A percentile compares a stretch with the other conserved stretches of the same genome.
These are phyloP conservation scores for Diaporthe caulivora DNA, from an alignment of 2,329 filamentous ascomycete genomes.

Conservation along the genomic window DNA sequence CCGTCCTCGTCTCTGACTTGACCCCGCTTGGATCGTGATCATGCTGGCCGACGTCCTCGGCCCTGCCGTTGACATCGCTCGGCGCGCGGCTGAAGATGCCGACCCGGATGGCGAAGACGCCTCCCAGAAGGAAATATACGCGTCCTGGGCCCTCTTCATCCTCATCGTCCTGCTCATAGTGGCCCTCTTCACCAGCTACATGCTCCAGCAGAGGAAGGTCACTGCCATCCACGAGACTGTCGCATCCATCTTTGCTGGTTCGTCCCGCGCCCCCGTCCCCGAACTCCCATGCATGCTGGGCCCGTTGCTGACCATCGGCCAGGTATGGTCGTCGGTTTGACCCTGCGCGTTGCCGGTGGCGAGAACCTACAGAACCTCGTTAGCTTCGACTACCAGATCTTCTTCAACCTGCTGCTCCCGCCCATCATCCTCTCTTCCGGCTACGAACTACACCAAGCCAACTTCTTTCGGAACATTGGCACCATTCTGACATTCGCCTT, in stretches of 20 bases:
- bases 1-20: neutral
- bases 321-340: slow-evolving; percentile 96
- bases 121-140: slow-evolving; percentile 91
- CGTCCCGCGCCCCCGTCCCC: slow-evolving; percentile 41
- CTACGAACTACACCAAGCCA: slow-evolving; percentile 97
- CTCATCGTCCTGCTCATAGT: slow-evolving; percentile 93
- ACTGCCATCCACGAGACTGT: slow-evolving; percentile 98
- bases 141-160: slow-evolving; percentile 98
- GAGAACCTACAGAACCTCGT: slow-evolving; percentile 90
- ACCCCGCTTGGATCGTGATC: slow-evolving; percentile 39
- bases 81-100: slow-evolving; percentile 59
- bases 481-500: slow-evolving; percentile 98
- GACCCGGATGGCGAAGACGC: slow-evolving; percentile 76
- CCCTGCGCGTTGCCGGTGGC: slow-evolving; percentile 84
- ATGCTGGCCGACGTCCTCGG: slow-evolving; percentile 53
- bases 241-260: slow-evolving; percentile 96
- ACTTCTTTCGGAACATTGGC: slow-evolving; percentile 98
- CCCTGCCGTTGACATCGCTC: slow-evolving; percentile 54
- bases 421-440: slow-evolving; percentile 98
- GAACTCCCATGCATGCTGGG: neutral
- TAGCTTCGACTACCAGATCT: slow-evolving; percentile 98
- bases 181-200: slow-evolving; percentile 96
- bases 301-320: slow-evolving; percentile 30
- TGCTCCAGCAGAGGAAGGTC: slow-evolving; percentile 95
- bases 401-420: slow-evolving; percentile 98